Base-by-base conservation (phyloP, 1,139 yeast genomes). In the Yamadazyma spencermartinsiae region DNA sequence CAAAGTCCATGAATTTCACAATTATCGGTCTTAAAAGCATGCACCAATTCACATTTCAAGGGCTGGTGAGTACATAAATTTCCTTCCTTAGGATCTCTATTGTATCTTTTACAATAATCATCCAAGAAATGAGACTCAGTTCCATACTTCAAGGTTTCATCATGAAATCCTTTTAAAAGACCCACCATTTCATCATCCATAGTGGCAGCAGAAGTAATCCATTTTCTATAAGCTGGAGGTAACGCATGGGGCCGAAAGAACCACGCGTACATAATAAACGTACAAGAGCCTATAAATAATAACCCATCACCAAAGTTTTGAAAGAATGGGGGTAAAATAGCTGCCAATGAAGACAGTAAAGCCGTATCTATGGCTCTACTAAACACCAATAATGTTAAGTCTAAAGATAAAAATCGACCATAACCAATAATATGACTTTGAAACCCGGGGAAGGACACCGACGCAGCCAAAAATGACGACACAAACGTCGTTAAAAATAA, bases 161-260 rank as follows among this genome's bases (percentile, higher is more conserved):
- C 49, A 31, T 56, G 55, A 13, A 65, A 18, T 13, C 51, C 54
- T 36, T 50, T 52, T 36, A 65, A 52, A 6, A 52, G 45, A 18
- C 50, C 51, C 11, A 61, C 42, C 10, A 65, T 39, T 34, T 62
- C 70, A 17, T 50, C 50, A 43, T 65, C 72, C 72, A 65, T 65
- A 41, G 61, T 60, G 7, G 72, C 72, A 14, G 72, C 72, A n/a
- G 65, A 58, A 4, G 72, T 65, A 42, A 65, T 65, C 72, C 72
- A 65, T 37, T 60, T 58, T 21, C 61, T 48, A 41, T 65, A 65
- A n/a, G 65, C 60, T 1, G 70, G 69, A 12, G 71, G 71, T 18
- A 65, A 49, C 14, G 50, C 46, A 6, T 56, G 49, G 2, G 68
- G 69, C 32, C 52, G 38, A 42, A 44, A 65, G 44, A 65, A 65